Evolutionary conservation across 495 filamentous ascomycete genomes (phyloP).

Genomic region (Tuber aestivum): DNA sequence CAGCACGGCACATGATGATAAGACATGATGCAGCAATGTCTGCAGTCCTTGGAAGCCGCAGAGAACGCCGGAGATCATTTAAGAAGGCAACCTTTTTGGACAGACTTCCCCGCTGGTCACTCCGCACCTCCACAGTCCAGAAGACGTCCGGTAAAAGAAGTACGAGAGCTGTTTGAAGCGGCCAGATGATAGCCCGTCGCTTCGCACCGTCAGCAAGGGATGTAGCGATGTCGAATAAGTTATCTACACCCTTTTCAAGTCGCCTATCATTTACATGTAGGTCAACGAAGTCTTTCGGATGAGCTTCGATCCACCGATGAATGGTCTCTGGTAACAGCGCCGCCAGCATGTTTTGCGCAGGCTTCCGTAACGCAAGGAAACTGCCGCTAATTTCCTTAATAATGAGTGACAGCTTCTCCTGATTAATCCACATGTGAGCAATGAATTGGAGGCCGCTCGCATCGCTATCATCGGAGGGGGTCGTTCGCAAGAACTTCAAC

Average conservation of each 20-base stretch:
- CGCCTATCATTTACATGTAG: constrained; percentile 54
- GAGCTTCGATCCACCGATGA: constrained; percentile 57
- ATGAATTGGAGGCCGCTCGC: constrained; percentile 50
- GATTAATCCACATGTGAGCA: constrained; percentile 57
- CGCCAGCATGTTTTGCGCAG: constrained; percentile 58
- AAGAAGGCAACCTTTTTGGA: constrained; percentile 59
- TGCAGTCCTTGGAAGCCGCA: constrained; percentile 50
- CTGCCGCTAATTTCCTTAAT: constrained; percentile 59
- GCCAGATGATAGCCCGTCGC: constrained; percentile 53
- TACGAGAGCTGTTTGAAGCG: constrained; percentile 56
- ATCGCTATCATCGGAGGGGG: constrained; percentile 51
- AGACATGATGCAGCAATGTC: constrained; percentile 60
- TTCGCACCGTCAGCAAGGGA: constrained; percentile 52
- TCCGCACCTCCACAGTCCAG: constrained; percentile 57
- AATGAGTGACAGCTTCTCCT: constrained; percentile 53
- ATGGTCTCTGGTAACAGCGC: constrained; percentile 55
- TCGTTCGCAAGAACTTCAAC: constrained; percentile 47
- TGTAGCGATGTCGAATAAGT: constrained; percentile 59
- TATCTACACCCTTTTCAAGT: constrained; percentile 57
- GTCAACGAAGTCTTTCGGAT: constrained; percentile 57
- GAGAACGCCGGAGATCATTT: constrained; percentile 54
- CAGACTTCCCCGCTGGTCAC: constrained; percentile 53
- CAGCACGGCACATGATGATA: constrained; percentile 54
- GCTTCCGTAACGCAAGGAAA: constrained; percentile 58
- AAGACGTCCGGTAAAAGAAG: constrained; percentile 61